Base-by-base conservation (phyloP, 345 rosid species). In the Dipteronia dyeriana region DNA sequence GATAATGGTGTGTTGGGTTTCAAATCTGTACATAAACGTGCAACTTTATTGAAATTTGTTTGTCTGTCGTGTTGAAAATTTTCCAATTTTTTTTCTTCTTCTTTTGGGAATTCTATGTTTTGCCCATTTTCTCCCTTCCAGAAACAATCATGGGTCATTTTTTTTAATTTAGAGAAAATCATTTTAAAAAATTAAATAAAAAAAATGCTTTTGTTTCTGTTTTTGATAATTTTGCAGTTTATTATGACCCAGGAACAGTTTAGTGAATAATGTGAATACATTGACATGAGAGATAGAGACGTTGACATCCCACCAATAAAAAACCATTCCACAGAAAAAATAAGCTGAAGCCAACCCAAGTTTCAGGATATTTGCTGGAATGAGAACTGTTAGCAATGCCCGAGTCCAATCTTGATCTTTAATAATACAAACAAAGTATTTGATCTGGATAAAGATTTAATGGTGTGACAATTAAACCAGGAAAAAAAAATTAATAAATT, bases 251-350 rank as follows among this genome's bases (percentile, higher is more conserved):
- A 26, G 0, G 14, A 60, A 51, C 57, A 45, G 25, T 13, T 41
- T 59, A 66, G n/a, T 34, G 65, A 77, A 68, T 34, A 67, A 49
- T 60, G 63, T 9, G 38, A 34, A 3, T 34, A 34, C 9, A 23
- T 66, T 81, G 81, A 78, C 81, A 65, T 70, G 6, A 12, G 17
- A 49, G 23, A n/a, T 41, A 19, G 1, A 41, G 85, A 71, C 76
- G 71, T 71, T 75, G 84, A 78, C 79, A 71, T 26, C 34, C 54
- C 65, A 49, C 25, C 76, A 34, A 34, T 34, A 34, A 3, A 34
- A 34, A 34, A 34, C 4, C 38, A 4, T 34, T 34, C 4, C 14
- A 61, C 16, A 49, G 16, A 49, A 49, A 49, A 10, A 14, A 3
- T 0, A 34, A 34, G 38, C 19, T 49, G 17, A 49, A 49, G 54